Conservation (phyloP, 2,329 filamentous ascomycete species). For the Fusarium liriodendri region DNA sequence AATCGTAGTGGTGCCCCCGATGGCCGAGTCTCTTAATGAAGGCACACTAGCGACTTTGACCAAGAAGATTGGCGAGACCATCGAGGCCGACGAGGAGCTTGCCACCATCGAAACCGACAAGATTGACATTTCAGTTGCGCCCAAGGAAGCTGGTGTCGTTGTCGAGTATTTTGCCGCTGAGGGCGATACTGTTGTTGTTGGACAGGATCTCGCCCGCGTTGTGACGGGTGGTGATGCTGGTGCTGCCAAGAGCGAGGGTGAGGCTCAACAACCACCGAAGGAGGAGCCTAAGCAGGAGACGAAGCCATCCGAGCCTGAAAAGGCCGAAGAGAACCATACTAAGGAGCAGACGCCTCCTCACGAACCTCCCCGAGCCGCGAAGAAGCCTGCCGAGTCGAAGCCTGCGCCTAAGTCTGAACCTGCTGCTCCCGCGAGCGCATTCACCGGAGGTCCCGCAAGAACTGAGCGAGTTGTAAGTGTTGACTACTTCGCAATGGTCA, state of each 20-base stretch:
- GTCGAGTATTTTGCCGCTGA: constrained; percentile 47
- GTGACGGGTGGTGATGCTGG: constrained; percentile 41
- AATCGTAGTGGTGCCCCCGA: constrained; percentile 45
- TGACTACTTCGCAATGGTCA: rapidly evolving
- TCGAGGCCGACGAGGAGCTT: constrained; percentile 48
- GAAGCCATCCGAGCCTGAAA: constrained; percentile 8
- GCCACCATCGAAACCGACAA: constrained; percentile 50
- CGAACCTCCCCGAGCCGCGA: constrained; percentile 25
- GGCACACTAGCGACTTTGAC: constrained; percentile 43
- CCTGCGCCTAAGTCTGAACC: constrained; percentile 27
- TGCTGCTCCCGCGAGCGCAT: constrained; percentile 7
- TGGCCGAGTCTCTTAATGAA: constrained; percentile 49
- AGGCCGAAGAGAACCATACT: constrained; percentile 27
- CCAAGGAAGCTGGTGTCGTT: constrained; percentile 36
- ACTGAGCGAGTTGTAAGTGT: constrained; percentile 38
- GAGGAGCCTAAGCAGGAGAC: constrained; percentile 37
- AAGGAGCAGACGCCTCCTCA: constrained; percentile 26
- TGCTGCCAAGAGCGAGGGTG: constrained; percentile 31
- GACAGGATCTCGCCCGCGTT: constrained; percentile 46
- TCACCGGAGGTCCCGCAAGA: constrained; percentile 15
- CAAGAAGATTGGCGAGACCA: constrained; percentile 46
- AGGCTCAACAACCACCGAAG: constrained; percentile 26
- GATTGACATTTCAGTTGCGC: constrained; percentile 45
- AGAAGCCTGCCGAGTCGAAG: constrained; percentile 32
- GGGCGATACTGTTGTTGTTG: constrained; percentile 48